Conservation (phyloP, 768 basidiomycete species). For the Pisolithus orientalis region DNA sequence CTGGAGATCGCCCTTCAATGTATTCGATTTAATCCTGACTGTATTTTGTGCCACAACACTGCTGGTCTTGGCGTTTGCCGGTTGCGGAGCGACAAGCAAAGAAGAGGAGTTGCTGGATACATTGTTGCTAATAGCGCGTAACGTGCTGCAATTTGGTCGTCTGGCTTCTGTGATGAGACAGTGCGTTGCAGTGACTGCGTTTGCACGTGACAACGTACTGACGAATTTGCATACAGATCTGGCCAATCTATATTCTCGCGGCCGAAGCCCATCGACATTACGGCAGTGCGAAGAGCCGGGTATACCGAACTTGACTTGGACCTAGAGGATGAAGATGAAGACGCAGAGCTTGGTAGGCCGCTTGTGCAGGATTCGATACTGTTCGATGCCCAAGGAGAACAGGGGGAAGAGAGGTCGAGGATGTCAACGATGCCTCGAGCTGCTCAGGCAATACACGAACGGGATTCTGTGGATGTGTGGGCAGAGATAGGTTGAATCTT, state of each 20-base stretch:
- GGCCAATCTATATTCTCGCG: constrained; percentile 85
- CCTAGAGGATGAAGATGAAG: constrained; percentile 57
- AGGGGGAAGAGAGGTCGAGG: constrained; percentile 18
- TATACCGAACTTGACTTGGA: constrained; percentile 63
- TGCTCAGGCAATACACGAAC: constrained; percentile 44
- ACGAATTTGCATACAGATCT: constrained; percentile 43
- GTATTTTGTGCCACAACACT: constrained; percentile 86
- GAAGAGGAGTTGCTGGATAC: constrained; percentile 95
- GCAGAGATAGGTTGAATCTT: constrained; percentile 48
- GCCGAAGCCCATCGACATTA: constrained; percentile 82
- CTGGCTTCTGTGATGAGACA: constrained; percentile 91
- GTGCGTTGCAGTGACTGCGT: constrained; percentile 39
- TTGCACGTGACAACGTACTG: constrained; percentile 3
- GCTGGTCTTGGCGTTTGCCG: constrained; percentile 81
- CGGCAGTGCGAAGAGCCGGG: constrained; percentile 59
- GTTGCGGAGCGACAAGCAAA: constrained; percentile 75
- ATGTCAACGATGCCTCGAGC: constrained; percentile 58
- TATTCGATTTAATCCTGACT: constrained; percentile 84
- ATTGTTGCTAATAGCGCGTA: constrained; percentile 83
- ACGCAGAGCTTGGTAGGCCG: constrained; percentile 46
- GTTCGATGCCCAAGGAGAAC: constrained; percentile 53
- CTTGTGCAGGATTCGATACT: constrained; percentile 54
- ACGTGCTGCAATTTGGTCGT: constrained; percentile 87
- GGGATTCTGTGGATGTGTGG: constrained; percentile 69
- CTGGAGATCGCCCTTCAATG: constrained; percentile 91